These are phyloP conservation scores for Cercophora samala DNA, from an alignment of 495 filamentous ascomycete species.

Conservation along the genomic window DNA sequence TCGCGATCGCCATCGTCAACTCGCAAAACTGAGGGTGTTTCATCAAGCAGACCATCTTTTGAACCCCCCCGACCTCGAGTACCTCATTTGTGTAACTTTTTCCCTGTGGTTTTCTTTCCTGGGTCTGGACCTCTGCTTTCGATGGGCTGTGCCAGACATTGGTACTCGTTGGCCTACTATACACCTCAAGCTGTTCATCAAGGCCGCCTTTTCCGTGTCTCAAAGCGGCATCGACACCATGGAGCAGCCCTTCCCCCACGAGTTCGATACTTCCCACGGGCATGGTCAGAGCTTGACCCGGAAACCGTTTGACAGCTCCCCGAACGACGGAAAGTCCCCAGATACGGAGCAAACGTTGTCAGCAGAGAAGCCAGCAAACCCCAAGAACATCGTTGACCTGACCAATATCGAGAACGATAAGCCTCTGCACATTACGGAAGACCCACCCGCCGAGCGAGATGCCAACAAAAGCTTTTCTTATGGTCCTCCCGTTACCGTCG, in stretches of 20 bases:
- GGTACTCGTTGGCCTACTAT: not conserved
- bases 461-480: conserved; percentile 6
- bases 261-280: not conserved
- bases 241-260: not conserved
- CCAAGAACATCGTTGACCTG: not conserved
- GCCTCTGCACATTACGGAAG: not conserved
- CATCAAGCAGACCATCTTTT: too few species aligned
- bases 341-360: not conserved
- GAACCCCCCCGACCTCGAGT: not conserved
- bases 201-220: not conserved
- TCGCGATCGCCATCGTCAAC: too few species aligned
- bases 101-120: not conserved
- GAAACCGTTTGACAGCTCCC: not conserved
- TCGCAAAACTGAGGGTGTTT: too few species aligned
- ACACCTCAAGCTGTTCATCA: not conserved
- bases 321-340: not conserved
- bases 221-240: not conserved
- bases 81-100: not conserved
- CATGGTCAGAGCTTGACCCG: not conserved
- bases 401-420: not conserved
- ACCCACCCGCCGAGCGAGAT: not conserved
- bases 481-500: conserved; percentile 12
- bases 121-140: not conserved
- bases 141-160: not conserved
- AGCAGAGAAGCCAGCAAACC: not conserved